Evolutionary conservation across 2,329 filamentous ascomycete species (phyloP).

Genomic region (Colletotrichum sublineola): DNA sequence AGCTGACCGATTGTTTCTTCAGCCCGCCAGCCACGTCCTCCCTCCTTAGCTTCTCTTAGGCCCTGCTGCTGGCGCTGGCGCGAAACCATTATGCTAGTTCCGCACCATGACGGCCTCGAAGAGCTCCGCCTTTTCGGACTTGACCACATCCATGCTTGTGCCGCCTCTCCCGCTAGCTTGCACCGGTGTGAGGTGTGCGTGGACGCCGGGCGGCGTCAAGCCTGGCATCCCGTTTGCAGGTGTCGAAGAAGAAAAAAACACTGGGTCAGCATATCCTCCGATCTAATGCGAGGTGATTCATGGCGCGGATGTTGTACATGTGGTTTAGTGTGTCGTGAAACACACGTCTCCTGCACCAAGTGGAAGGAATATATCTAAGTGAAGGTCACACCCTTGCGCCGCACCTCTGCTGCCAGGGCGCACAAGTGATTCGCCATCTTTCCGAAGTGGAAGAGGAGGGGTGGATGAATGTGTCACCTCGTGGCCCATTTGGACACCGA

Average conservation of each 20-base stretch:
- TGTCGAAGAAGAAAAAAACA: no score
- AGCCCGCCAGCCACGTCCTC: neutral
- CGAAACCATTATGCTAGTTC: neutral
- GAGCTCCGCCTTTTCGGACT: neutral
- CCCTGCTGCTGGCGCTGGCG: slow-evolving; percentile 1
- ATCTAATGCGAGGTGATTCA: slow-evolving; percentile 15
- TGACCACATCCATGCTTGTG: neutral
- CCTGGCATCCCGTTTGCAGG: neutral
- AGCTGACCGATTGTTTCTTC: slow-evolving; percentile 21
- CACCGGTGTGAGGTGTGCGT: neutral
- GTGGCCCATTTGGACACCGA: neutral
- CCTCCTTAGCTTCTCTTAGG: neutral
- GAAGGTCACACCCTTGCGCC: neutral
- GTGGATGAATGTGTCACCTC: neutral
- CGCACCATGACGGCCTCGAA: neutral
- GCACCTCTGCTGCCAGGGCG: slow-evolving; percentile 18
- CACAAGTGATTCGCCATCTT: slow-evolving; percentile 19
- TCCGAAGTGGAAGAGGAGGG: neutral
- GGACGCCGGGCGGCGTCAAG: neutral
- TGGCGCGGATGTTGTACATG: neutral
- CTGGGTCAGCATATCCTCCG: neutral
- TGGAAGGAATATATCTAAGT: neutral
- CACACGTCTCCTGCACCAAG: neutral
- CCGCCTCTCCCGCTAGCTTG: slow-evolving; percentile 7
- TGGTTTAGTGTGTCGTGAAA: slow-evolving; percentile 5